Conservation (phyloP, 768 basidiomycete genomes). For the Xerocomellus chrysenteron region DNA sequence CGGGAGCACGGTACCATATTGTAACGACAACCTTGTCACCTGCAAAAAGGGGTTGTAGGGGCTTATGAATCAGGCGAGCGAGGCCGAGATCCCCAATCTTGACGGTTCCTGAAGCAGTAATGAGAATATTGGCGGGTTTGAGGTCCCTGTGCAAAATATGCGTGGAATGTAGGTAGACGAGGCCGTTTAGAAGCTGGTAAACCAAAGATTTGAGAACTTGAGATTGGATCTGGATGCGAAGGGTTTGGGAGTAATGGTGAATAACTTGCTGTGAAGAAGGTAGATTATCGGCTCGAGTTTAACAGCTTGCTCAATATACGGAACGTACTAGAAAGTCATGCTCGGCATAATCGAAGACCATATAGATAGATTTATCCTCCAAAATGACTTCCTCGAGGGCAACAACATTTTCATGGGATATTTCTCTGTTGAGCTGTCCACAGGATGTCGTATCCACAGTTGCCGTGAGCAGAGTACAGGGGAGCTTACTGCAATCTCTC, state of each 20-base stretch:
- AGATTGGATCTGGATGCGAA: conserved; percentile 70
- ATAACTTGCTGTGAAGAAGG: conserved; percentile 80
- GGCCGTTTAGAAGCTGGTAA: conserved; percentile 92
- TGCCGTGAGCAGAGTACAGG: conserved; percentile 11
- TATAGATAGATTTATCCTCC: conserved; percentile 98
- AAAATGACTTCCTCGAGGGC: conserved; percentile 92
- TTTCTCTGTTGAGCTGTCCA: conserved; percentile 80
- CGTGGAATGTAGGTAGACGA: conserved; percentile 90
- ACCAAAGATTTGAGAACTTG: conserved; percentile 90
- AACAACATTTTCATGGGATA: conserved; percentile 87
- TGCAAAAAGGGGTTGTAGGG: conserved; percentile 85
- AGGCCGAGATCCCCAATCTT: conserved; percentile 99
- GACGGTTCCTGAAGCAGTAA: conserved; percentile 83
- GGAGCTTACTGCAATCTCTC: conserved; percentile 85
- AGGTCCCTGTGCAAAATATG: conserved; percentile 97
- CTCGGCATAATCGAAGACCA: conserved; percentile 99
- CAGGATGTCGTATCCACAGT: conserved; percentile 1
- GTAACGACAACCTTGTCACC: conserved; percentile 99
- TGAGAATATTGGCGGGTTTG: conserved; percentile 98
- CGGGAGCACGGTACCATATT: conserved; percentile 98
- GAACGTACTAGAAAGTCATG: conserved; percentile 92
- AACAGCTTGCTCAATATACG: neutral
- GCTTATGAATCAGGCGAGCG: conserved; percentile 87
- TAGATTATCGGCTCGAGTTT: neutral
- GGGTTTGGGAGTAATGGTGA: conserved; percentile 92